phyloP scores from a whole-genome alignment of 345 rosid genomes.

The Diplotaxis tenuifolia region DNA sequence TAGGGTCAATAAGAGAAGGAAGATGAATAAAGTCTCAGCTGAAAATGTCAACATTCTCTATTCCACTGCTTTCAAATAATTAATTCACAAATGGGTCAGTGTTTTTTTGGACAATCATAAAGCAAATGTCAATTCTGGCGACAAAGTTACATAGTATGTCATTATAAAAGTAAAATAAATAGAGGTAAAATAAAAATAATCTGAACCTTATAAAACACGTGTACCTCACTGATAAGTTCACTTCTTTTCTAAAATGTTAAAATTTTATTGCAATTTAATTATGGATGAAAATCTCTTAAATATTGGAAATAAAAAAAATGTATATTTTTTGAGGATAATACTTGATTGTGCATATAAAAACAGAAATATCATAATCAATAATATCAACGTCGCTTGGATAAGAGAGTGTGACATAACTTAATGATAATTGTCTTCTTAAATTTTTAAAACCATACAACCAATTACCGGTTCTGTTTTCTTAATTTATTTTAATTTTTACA shows the following conservation, averaged over 20 bases:
- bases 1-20: conserved; percentile 6
- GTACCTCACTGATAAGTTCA: too few relatives aligned
- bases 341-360: conserved; percentile 16
- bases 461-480: background rate
- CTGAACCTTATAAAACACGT: too few relatives aligned
- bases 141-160: too few relatives aligned
- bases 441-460: conserved; percentile 19
- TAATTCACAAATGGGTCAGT: background rate
- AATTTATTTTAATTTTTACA: background rate
- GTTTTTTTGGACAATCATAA: background rate
- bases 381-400: conserved; percentile 13
- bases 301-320: background rate
- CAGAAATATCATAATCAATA: conserved; percentile 12
- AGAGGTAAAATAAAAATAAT: background rate
- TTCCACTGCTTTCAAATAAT: background rate
- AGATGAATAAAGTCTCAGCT: background rate
- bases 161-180: background rate
- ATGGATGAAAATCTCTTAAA: background rate
- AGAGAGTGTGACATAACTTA: conserved; percentile 17
- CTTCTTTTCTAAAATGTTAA: too few relatives aligned
- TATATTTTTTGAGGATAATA: conserved; percentile 7
- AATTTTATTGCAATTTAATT: background rate
- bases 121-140: background rate
- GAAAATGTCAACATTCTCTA: conserved; percentile 4
- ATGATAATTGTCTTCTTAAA: background rate